Conservation (phyloP, 2,329 filamentous ascomycete genomes). For the Claviceps capensis region DNA sequence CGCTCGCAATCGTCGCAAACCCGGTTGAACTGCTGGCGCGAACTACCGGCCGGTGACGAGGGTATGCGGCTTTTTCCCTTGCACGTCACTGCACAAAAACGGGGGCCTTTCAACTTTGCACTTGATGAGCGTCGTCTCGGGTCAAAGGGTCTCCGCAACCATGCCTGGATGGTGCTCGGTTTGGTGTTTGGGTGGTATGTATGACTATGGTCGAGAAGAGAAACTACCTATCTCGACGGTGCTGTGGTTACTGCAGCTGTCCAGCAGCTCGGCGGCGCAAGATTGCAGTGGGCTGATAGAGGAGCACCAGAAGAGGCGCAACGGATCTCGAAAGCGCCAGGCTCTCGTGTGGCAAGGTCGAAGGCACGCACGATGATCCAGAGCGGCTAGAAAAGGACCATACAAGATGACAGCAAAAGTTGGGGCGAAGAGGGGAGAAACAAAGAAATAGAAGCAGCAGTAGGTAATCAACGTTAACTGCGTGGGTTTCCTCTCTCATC, state of each 20-base stretch:
- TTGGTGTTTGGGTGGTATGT: too few species aligned
- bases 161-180: background rate
- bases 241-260: background rate
- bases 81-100: background rate
- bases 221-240: conserved; percentile 1
- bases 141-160: conserved; percentile 3
- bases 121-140: conserved; percentile 1
- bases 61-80: background rate
- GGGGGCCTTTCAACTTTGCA: background rate
- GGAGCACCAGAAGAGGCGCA: background rate
- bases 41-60: background rate
- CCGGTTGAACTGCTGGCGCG: background rate
- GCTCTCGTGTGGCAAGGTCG: conserved; percentile 1
- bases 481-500: background rate
- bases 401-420: background rate
- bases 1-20: background rate
- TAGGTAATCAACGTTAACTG: background rate
- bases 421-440: background rate
- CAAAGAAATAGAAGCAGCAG: background rate
- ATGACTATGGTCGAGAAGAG: background rate
- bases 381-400: background rate
- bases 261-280: background rate
- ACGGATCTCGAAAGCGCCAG: background rate
- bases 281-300: background rate
- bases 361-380: background rate